Evolutionary conservation across 805 yeast genomes (phyloP).

Genomic region (Ogataea wickerhamii): DNA sequence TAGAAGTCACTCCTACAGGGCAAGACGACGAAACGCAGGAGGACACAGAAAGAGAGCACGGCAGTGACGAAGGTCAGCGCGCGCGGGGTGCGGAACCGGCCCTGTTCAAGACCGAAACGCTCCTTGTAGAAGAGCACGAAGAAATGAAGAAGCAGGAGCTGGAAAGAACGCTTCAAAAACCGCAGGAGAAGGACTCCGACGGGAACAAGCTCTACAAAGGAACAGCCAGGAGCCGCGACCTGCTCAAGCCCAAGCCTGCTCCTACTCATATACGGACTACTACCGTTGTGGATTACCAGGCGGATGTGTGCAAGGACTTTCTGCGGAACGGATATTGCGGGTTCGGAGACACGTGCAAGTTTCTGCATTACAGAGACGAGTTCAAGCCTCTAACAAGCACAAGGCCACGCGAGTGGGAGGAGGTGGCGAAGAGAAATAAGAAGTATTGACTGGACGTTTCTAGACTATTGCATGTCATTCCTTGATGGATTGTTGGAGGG

Average conservation of each 20-base stretch:
- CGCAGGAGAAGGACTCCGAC: conserved; percentile 17
- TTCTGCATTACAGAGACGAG: conserved; percentile 86
- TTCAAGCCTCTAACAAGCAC: conserved; percentile 50
- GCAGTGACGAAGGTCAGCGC: background rate
- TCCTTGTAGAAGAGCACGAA: conserved; percentile 22
- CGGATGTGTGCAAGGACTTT: conserved; percentile 92
- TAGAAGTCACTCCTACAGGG: background rate
- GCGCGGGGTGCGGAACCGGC: background rate
- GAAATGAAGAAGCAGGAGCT: conserved; percentile 3
- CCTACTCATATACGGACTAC: conserved; percentile 56
- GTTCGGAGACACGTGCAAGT: conserved; percentile 95
- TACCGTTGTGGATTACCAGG: conserved; percentile 78
- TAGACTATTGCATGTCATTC: too few relatives aligned
- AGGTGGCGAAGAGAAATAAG: conserved; percentile 27
- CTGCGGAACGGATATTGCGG: conserved; percentile 93
- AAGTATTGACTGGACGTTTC: conserved; percentile 23
- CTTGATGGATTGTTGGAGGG: background rate
- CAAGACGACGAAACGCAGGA: background rate
- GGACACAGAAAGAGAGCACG: background rate
- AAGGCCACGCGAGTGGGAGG: conserved; percentile 59
- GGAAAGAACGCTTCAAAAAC: background rate
- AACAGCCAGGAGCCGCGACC: conserved; percentile 8
- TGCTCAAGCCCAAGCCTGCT: conserved; percentile 24
- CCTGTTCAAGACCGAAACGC: conserved; percentile 23
- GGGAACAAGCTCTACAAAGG: conserved; percentile 32